These are phyloP conservation scores for Annulohypoxylon maeteangense DNA, from an alignment of 495 filamentous ascomycete species.

Conservation along the genomic window DNA sequence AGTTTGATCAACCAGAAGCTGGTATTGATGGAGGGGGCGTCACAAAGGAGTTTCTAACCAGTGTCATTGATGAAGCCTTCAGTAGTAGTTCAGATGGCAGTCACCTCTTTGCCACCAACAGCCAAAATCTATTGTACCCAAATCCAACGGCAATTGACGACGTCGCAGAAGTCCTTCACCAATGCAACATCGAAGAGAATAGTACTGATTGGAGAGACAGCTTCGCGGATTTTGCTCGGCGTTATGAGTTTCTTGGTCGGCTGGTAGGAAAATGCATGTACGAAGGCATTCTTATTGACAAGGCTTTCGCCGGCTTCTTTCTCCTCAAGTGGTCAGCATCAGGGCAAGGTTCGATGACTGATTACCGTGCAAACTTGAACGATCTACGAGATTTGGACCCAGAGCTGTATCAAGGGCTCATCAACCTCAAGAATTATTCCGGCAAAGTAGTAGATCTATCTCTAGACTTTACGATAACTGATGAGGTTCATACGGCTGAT, in stretches of 20 bases:
- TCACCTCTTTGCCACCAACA: slow-evolving; percentile 83
- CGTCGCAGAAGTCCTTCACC: slow-evolving; percentile 66
- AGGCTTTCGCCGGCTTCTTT: slow-evolving; percentile 95
- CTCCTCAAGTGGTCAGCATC: slow-evolving; percentile 92
- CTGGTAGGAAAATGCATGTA: slow-evolving; percentile 98
- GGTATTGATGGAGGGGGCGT: slow-evolving; percentile 98
- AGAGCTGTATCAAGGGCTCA: slow-evolving; percentile 89
- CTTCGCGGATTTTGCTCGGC: slow-evolving; percentile 71
- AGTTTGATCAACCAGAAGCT: slow-evolving; percentile 86
- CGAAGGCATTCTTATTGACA: slow-evolving; percentile 95
- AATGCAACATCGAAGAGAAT: slow-evolving; percentile 62
- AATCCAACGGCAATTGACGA: slow-evolving; percentile 85
- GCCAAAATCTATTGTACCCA: slow-evolving; percentile 89
- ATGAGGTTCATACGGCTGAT: slow-evolving; percentile 71
- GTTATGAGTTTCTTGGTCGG: slow-evolving; percentile 92
- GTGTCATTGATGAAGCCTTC: slow-evolving; percentile 89
- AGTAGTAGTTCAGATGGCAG: slow-evolving; percentile 51
- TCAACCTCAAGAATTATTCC: slow-evolving; percentile 87
- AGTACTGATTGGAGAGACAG: slow-evolving; percentile 63
- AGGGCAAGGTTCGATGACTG: slow-evolving; percentile 67
- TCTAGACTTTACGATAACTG: slow-evolving; percentile 90
- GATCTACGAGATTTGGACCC: slow-evolving; percentile 94
- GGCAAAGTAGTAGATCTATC: slow-evolving; percentile 83
- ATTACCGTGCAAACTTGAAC: slow-evolving; percentile 88
- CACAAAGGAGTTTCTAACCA: slow-evolving; percentile 96